Conservation (phyloP, 1,284 basidiomycete genomes). For the Ganoderma multipileum region DNA sequence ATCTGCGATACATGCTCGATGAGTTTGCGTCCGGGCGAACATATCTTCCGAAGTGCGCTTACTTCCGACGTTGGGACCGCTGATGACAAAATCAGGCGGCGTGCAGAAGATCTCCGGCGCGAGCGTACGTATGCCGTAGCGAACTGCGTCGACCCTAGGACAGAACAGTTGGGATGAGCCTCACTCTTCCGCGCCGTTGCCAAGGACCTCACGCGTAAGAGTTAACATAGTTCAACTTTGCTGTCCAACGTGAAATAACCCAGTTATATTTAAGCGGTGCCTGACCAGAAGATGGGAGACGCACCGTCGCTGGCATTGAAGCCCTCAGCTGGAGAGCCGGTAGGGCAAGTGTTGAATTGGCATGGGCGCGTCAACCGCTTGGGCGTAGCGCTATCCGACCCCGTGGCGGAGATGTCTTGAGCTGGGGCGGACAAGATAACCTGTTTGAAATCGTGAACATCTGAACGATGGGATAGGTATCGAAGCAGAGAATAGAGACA, state of each 20-base stretch:
- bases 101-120: slow-evolving; percentile 50
- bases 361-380: slow-evolving; percentile 41
- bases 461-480: too few relatives aligned
- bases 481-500: slow-evolving; percentile 17
- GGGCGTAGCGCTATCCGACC: slow-evolving; percentile 41
- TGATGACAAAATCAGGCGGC: slow-evolving; percentile 57
- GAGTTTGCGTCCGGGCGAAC: not conserved
- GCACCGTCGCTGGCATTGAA: slow-evolving; percentile 50
- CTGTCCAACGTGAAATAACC: slow-evolving; percentile 15
- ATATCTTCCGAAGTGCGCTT: not conserved
- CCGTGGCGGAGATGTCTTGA: slow-evolving; percentile 49
- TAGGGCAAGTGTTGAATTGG: slow-evolving; percentile 50
- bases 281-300: slow-evolving; percentile 18
- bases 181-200: not conserved
- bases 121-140: slow-evolving; percentile 54
- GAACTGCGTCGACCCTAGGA: slow-evolving; percentile 48
- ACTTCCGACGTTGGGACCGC: slow-evolving; percentile 52
- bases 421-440: slow-evolving; percentile 49
- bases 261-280: not conserved
- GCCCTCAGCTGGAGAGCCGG: slow-evolving; percentile 51
- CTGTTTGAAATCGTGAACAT: slow-evolving; percentile 29
- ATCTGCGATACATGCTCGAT: slow-evolving; percentile 36
- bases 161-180: not conserved
- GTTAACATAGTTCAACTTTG: slow-evolving; percentile 46
- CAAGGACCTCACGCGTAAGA: slow-evolving; percentile 35